Percentiles rank a stretch among this genome's conserved stretches.
Conservation (phyloP, 495 filamentous ascomycete genomes). For the Penicillium verhagenii region DNA sequence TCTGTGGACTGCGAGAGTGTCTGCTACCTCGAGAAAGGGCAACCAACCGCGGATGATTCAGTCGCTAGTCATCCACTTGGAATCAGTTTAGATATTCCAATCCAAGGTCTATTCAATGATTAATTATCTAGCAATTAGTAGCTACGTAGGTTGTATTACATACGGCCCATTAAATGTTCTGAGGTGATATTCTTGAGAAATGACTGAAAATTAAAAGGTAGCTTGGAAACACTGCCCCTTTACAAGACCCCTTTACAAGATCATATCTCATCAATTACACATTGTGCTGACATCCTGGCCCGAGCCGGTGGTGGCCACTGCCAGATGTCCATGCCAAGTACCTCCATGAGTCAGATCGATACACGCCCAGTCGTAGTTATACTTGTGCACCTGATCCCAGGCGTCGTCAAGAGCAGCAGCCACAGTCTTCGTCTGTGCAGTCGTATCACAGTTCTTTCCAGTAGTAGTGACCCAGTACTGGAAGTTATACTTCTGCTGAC, state of each 20-base stretch:
- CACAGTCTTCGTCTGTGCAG: not conserved
- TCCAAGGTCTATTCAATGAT: no score
- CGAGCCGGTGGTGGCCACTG: not conserved
- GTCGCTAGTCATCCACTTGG: no score
- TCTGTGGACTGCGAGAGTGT: no score
- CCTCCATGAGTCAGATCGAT: not conserved
- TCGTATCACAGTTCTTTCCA: not conserved
- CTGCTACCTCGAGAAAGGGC: no score
- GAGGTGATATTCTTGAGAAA: no score
- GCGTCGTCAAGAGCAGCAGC: not conserved
- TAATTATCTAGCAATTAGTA: no score
- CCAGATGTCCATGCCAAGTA: not conserved
- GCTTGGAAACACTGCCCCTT: not conserved
- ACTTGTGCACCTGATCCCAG: not conserved
- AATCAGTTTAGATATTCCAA: no score
- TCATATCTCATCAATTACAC: no score
- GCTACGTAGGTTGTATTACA: no score
- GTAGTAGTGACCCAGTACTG: not conserved
- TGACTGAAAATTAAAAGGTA: not conserved
- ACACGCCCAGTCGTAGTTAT: not conserved
- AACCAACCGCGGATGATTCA: no score
- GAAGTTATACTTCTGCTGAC: not conserved
- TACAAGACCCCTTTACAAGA: no score
- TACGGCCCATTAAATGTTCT: no score
- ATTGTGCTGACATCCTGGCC: not conserved